phyloP scores from a whole-genome alignment of 768 basidiomycete species.

The Clitopilus hobsonii region DNA sequence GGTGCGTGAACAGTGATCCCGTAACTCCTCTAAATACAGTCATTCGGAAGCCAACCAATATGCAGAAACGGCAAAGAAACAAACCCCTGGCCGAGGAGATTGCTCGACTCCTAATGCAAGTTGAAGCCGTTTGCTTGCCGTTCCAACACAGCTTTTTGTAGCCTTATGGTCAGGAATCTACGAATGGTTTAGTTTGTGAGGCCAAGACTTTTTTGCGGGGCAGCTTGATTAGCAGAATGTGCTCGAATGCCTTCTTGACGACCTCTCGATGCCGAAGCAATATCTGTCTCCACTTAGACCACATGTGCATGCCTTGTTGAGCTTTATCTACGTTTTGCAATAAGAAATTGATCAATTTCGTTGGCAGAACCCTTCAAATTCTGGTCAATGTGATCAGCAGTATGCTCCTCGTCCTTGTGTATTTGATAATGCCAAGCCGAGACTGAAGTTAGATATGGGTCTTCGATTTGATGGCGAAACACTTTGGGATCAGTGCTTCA shows the following conservation, averaged over 20 bases:
- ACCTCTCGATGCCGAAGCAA: neutral
- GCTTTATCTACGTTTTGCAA: neutral
- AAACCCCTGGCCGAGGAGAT: no score
- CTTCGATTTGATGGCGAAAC: neutral
- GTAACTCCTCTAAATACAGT: no score
- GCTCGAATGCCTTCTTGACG: neutral
- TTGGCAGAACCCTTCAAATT: neutral
- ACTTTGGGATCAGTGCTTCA: neutral
- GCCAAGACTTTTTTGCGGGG: neutral
- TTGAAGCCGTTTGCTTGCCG: no score
- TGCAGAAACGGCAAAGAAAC: no score
- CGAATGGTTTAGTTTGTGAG: neutral
- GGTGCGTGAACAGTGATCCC: no score
- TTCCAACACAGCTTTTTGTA: neutral
- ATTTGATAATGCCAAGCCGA: neutral
- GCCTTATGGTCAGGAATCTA: neutral
- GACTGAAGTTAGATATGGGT: neutral
- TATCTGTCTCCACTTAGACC: neutral
- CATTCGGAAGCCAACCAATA: no score
- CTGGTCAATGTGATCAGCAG: neutral
- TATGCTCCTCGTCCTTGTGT: neutral
- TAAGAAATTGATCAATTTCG: neutral
- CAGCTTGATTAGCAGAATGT: no score
- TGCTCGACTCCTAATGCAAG: no score
- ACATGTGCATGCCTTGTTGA: neutral